phyloP scores from a whole-genome alignment of 2,329 filamentous ascomycete genomes.

The Verticillium dahliae region DNA sequence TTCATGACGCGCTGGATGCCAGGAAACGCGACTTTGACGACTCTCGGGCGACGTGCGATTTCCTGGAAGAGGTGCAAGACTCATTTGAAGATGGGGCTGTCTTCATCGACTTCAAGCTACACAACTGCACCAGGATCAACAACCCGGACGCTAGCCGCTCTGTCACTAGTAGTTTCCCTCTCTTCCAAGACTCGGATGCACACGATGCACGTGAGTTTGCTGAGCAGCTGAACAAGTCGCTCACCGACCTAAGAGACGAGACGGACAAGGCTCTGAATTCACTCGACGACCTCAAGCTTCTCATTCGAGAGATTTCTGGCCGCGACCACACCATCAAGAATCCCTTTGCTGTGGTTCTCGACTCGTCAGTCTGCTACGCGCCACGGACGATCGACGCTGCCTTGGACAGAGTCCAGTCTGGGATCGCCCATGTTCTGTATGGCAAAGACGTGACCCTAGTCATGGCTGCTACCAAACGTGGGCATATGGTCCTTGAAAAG shows the following conservation, averaged over 20 bases:
- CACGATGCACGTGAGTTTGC: slow-evolving; percentile 39
- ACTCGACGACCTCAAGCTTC: slow-evolving; percentile 42
- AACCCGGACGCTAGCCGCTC: slow-evolving; percentile 35
- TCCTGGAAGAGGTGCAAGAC: neutral
- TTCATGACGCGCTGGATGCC: slow-evolving; percentile 32
- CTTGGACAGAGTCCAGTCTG: slow-evolving; percentile 43
- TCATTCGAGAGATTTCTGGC: slow-evolving; percentile 38
- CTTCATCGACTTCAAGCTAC: slow-evolving; percentile 36
- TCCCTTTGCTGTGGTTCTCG: slow-evolving; percentile 37
- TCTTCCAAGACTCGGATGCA: slow-evolving; percentile 36
- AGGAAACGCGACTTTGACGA: slow-evolving; percentile 34
- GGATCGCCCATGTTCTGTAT: slow-evolving; percentile 40
- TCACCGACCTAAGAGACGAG: slow-evolving; percentile 29
- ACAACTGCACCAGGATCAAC: slow-evolving; percentile 42
- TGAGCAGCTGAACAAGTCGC: slow-evolving; percentile 25
- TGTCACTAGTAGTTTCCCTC: slow-evolving; percentile 33
- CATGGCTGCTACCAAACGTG: slow-evolving; percentile 43
- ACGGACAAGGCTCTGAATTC: slow-evolving; percentile 32
- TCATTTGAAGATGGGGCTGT: slow-evolving; percentile 18
- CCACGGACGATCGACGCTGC: slow-evolving; percentile 40
- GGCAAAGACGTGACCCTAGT: slow-evolving; percentile 39
- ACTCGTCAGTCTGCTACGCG: slow-evolving; percentile 32
- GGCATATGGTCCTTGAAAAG: slow-evolving; percentile 46
- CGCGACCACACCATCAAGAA: slow-evolving; percentile 38
- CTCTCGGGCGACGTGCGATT: slow-evolving; percentile 29